phyloP scores from a whole-genome alignment of 179 eudicot genomes.

The Drosera spatulata region DNA sequence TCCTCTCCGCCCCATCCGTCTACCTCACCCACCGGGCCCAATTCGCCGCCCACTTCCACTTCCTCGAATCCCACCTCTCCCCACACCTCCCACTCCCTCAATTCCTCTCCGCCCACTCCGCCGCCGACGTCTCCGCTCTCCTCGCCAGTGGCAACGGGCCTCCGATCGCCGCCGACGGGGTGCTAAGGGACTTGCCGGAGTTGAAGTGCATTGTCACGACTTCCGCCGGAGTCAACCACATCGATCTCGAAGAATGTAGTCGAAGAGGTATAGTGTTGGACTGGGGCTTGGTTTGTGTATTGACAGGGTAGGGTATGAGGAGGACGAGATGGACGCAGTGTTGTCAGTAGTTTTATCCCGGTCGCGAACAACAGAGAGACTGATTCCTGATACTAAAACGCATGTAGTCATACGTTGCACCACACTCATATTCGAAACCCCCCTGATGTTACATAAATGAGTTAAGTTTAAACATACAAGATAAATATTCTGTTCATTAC shows the following conservation, averaged over 20 bases:
- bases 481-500: no score
- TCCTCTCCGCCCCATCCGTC: background rate
- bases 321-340: slow-evolving; percentile 41
- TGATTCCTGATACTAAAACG: no score
- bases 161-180: slow-evolving; percentile 19
- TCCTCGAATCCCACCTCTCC: no score
- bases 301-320: slow-evolving; percentile 53
- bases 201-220: slow-evolving; percentile 44
- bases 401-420: no score
- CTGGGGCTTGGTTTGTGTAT: slow-evolving; percentile 22
- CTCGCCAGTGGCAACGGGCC: slow-evolving; percentile 16
- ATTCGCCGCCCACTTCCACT: no score
- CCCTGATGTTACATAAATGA: no score
- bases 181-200: slow-evolving; percentile 42
- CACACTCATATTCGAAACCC: no score
- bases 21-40: slow-evolving; percentile 8
- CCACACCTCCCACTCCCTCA: no score
- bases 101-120: no score
- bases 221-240: slow-evolving; percentile 48
- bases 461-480: no score
- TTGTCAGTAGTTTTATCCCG: no score
- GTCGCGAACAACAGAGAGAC: no score
- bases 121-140: slow-evolving; percentile 3
- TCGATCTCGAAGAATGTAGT: slow-evolving; percentile 56
- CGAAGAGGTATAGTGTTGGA: slow-evolving; percentile 45